Evolutionary conservation across 2,329 filamentous ascomycete species (phyloP).

Genomic region (Colletotrichum sojae): DNA sequence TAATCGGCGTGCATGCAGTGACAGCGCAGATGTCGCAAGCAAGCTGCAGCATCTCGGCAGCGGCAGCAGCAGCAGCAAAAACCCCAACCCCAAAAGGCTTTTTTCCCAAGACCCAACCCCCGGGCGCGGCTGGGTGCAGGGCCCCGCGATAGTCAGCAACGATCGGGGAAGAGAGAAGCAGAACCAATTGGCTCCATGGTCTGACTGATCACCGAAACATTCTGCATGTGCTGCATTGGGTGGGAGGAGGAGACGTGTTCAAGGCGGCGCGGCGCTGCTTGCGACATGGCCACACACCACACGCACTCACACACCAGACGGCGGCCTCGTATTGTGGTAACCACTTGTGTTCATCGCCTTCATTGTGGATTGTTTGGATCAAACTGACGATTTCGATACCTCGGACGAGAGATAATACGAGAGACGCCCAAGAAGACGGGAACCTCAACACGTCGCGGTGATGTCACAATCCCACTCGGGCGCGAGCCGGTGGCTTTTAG

Average conservation of each 20-base stretch:
- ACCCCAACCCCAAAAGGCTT: constrained; percentile 19
- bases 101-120: constrained; percentile 9
- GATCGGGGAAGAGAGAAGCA: constrained; percentile 7
- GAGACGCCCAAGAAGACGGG: neutral
- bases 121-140: constrained; percentile 32
- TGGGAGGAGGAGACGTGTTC: constrained; percentile 8
- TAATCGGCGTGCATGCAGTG: constrained; percentile 37
- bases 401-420: constrained; percentile 22
- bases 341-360: no score
- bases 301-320: constrained; percentile 9
- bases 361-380: constrained; percentile 30
- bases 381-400: constrained; percentile 23
- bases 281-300: constrained; percentile 19
- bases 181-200: constrained; percentile 28
- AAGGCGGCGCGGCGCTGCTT: constrained; percentile 1
- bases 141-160: constrained; percentile 25
- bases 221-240: constrained; percentile 6
- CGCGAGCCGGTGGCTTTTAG: constrained; percentile 20
- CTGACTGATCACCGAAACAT: constrained; percentile 34
- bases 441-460: constrained; percentile 20
- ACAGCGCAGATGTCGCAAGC: constrained; percentile 37
- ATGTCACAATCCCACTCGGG: constrained; percentile 36
- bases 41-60: constrained; percentile 26
- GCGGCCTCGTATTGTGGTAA: constrained; percentile 25
- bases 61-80: neutral